Evolutionary conservation across 1,284 basidiomycete species (phyloP), one percentile per base, ranked within the genome.

Genomic region (Ustilago xerochloae): DNA sequence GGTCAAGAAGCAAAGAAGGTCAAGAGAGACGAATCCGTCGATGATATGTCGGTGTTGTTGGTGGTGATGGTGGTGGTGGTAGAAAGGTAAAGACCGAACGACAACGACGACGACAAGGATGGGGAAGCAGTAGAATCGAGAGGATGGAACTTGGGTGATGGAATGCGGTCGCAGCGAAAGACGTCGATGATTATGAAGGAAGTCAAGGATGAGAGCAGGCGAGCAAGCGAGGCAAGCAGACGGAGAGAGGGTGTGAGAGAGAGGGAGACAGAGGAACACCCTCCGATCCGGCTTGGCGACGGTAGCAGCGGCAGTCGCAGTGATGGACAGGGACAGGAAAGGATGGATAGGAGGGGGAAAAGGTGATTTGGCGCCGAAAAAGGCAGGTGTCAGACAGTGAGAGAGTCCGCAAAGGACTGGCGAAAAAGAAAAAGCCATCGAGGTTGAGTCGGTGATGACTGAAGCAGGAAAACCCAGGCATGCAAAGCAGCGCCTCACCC

Each of bases 121-220:
- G 35, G 22, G 15, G 49, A 38, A 39, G 47, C n/a, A n/a, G n/a
- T n/a, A n/a, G n/a, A n/a, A n/a, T n/a, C n/a, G 52, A 57, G 22
- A 47, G 43, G 28, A 29, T 15, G 26, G 61, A 22, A 33, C 43
- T 46, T 47, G 58, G 41, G 35, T 20, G 28, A 45, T 51, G 32
- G 57, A 24, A 43, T 53, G 50, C 58, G 45, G 50, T 53, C 39
- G 45, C 33, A 20, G 30, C 36, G 26, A 9, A 28, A 33, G 35
- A 47, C 15, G 63, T 43, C 28, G 29, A 60, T 47, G 63, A 60
- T 59, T 65, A 60, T 59, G 56, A 66, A 49, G 47, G 12, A 32
- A 59, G 38, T 65, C 22, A 52, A 50, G 13, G 20, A 29, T 22
- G 30, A 24, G 28, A 15, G n/a, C n/a, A n/a, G n/a, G n/a, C n/a